Percentiles rank a stretch among this genome's conserved stretches.
phyloP scores from a whole-genome alignment of 495 filamentous ascomycete species.

The Aspergillus sclerotiicarbonarius region DNA sequence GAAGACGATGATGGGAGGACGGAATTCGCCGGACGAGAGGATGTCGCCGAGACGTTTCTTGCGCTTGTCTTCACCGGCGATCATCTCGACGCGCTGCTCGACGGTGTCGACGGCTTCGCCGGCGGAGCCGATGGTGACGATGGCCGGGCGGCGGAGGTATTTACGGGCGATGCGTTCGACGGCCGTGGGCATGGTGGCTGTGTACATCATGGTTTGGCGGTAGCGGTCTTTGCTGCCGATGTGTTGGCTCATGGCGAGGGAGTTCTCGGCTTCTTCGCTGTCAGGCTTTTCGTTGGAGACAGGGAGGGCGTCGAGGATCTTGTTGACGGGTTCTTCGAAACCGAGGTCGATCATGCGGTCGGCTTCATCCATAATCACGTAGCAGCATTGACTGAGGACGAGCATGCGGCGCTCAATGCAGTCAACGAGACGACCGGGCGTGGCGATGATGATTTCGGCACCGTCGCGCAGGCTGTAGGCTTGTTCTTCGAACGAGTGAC shows the following conservation, averaged over 20 bases:
- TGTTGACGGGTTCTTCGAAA: constrained; percentile 97
- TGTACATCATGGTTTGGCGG: constrained; percentile 99
- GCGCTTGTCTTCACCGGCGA: constrained; percentile 89
- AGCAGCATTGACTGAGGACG: constrained; percentile 93
- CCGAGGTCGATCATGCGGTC: constrained; percentile 99
- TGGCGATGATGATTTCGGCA: constrained; percentile 98
- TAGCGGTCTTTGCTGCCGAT: constrained; percentile 83
- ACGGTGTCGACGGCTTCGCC: constrained; percentile 99
- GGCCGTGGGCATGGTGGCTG: constrained; percentile 91
- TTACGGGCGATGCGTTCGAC: constrained; percentile 96
- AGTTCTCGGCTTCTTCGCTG: constrained; percentile 88
- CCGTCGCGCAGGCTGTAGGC: constrained; percentile 90
- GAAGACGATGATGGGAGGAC: constrained; percentile 95
- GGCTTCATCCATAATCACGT: constrained; percentile 98
- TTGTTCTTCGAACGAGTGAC: constrained; percentile 93
- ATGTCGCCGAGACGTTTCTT: constrained; percentile 97
- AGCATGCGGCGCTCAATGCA: constrained; percentile 92
- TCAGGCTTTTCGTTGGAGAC: constrained; percentile 96
- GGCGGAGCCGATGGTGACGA: constrained; percentile 90
- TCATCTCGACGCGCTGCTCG: constrained; percentile 93
- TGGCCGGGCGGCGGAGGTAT: constrained; percentile 90
- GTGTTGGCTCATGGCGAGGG: constrained; percentile 77
- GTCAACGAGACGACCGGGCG: constrained; percentile 94
- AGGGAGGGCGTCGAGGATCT: constrained; percentile 96
- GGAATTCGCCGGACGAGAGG: constrained; percentile 79